These are phyloP conservation scores for Steccherinum ochraceum DNA, from an alignment of 768 basidiomycete genomes.

Conservation along the genomic window DNA sequence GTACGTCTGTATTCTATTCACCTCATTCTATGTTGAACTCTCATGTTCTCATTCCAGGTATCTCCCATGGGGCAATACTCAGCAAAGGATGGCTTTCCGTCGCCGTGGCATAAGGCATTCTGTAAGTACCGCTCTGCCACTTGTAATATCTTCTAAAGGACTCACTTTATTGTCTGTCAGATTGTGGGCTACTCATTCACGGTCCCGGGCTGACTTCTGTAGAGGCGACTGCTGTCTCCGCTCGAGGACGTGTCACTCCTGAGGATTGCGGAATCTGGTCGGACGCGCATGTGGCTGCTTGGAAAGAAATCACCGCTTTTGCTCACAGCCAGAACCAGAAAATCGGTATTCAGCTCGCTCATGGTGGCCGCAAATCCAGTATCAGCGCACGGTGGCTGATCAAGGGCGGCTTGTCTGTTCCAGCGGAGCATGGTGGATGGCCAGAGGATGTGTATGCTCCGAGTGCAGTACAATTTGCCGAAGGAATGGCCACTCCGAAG, in stretches of 20 bases:
- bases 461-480: slow-evolving; percentile 8
- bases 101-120: no score
- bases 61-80: no score
- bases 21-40: no score
- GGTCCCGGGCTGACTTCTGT: slow-evolving; percentile 52
- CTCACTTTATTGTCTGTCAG: slow-evolving; percentile 17
- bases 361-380: slow-evolving; percentile 73
- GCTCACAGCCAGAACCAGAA: slow-evolving; percentile 66
- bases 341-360: slow-evolving; percentile 69
- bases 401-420: no score
- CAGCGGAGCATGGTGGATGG: slow-evolving; percentile 34
- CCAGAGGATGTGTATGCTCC: slow-evolving; percentile 15
- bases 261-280: slow-evolving; percentile 56
- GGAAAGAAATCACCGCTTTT: slow-evolving; percentile 56
- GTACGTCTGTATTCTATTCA: no score
- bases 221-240: slow-evolving; percentile 60
- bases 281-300: slow-evolving; percentile 43
- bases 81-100: no score
- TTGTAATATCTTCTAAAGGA: background rate
- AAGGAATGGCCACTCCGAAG: slow-evolving; percentile 8
- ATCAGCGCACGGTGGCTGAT: slow-evolving; percentile 59
- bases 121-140: no score
- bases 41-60: no score
- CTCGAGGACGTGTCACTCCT: slow-evolving; percentile 58
- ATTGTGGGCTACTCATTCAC: slow-evolving; percentile 46